Evolutionary conservation across 2,329 filamentous ascomycete species (phyloP), one percentile per base, ranked within the genome.

Genomic region (Colletotrichum lupini): DNA sequence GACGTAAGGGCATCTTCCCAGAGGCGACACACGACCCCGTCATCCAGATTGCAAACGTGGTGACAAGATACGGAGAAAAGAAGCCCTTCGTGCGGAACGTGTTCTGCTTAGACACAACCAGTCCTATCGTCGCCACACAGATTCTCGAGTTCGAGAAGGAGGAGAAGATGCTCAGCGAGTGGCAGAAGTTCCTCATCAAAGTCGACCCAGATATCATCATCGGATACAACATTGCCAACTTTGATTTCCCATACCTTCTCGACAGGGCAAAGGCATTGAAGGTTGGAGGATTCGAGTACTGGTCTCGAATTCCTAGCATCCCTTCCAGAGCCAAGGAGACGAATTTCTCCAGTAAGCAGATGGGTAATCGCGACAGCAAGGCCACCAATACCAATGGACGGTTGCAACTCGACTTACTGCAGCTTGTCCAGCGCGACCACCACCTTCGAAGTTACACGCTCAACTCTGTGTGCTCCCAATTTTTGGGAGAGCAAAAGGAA

Each of bases 211-310:
- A 99, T 84, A 94, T 99, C 76, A 98, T 99, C 79, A 99, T 97
- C 68, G 97, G 97, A 58, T 99, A 99, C 91, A 99, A 99, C 82
- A 99, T 97, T 84, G 87, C 94, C 80, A 99, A 99, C 84, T 99
- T 99, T 83, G 97, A 99, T 86, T 98, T 99, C 76, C 96, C 96
- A 0, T 99, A 99, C 80, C 89, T 99, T 0, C 88, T 99, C 12
- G 94, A 98, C 68, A 91, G 97, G 58, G 97, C 95, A 11, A 94
- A 89, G 76, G 92, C 97, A 80, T 87, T 99, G 32, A 97, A 97
- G 79, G 91, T 95, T 49, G 82, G 82, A 1, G 90, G 89, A 0
- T 99, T 99, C 77, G 93, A 97, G 7, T 96, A 93, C 81, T 98
- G 94, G 94, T 92, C 95, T 26, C 91, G 97, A 75, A 83, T 98